Evolutionary conservation across 2,329 filamentous ascomycete genomes (phyloP), one percentile per base, ranked within the genome.

Genomic region (Aspergillus fumigatus): DNA sequence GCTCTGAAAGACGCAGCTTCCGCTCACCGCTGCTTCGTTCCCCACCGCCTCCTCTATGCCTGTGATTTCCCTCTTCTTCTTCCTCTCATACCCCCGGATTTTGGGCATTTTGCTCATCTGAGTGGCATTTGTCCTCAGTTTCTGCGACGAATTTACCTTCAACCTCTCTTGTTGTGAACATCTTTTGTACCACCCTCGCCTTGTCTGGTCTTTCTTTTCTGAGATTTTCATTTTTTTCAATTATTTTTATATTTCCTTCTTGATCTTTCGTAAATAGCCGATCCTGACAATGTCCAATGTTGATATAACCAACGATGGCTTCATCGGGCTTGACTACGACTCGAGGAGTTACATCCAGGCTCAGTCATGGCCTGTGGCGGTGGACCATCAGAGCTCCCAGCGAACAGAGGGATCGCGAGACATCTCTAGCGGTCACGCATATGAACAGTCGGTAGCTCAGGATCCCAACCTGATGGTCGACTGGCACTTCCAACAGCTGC

Each of bases 241-340:
- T 17, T 17, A 38, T 17, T 14, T 57, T 65, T 61, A 59, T 54
- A 59, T 56, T 47, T 45, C 41, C 50, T 56, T 58, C 59, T 60
- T 56, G 50, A 53, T 55, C 56, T 48, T 51, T 62, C 54, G 62
- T 62, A 62, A 50, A 61, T 57, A 61, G 53, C 55, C 23, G 35
- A 25, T 45, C 48, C 50, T 45, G 52, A 73, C 67, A 57, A 78
- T 77, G 71, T 75, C 72, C 62, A 76, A 77, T 69, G 70, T 78
- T 62, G 74, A 75, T 71, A 62, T 79, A 63, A 65, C 73, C 52
- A 67, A 64, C 62, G 76, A 80, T 57, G 77, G 75, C 67, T 73
- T 80, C 55, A 70, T 76, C 62, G 75, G 73, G 61, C 73, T 78
- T 61, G 77, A 80, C 55, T 78, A 78, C 60, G 77, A 79, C 65